These are phyloP conservation scores for Calonectria pseudoturangicola DNA, from an alignment of 2,329 filamentous ascomycete genomes.

Conservation along the genomic window DNA sequence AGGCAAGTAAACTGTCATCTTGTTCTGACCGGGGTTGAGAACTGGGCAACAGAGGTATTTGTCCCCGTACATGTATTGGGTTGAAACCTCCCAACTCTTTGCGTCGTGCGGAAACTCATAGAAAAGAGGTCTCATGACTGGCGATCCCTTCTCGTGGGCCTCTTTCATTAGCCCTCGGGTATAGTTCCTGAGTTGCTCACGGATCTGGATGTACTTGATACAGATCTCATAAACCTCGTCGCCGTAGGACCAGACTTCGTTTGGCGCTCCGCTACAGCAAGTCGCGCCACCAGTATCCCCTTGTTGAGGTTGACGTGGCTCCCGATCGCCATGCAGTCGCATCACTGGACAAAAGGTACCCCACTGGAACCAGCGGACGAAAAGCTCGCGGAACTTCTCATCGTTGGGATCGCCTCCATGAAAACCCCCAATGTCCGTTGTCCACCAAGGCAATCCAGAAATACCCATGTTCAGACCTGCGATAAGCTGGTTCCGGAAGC, in stretches of 20 bases:
- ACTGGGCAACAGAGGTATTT: slow-evolving; percentile 25
- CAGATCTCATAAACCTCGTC: slow-evolving; percentile 76
- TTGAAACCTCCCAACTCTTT: slow-evolving; percentile 73
- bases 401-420: slow-evolving; percentile 77
- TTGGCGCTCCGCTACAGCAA: slow-evolving; percentile 71
- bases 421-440: slow-evolving; percentile 82
- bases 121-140: slow-evolving; percentile 78
- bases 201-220: slow-evolving; percentile 73
- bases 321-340: slow-evolving; percentile 79
- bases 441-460: slow-evolving; percentile 80
- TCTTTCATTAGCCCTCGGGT: slow-evolving; percentile 74
- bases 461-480: slow-evolving; percentile 81
- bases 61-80: slow-evolving; percentile 78
- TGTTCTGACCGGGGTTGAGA: not conserved
- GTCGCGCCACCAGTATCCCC: slow-evolving; percentile 60
- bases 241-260: slow-evolving; percentile 81
- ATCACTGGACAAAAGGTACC: slow-evolving; percentile 81
- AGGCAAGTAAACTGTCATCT: slow-evolving; percentile 18
- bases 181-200: slow-evolving; percentile 76
- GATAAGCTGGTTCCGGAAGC: slow-evolving; percentile 75
- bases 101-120: slow-evolving; percentile 77
- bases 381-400: slow-evolving; percentile 75
- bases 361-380: slow-evolving; percentile 83
- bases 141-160: slow-evolving; percentile 75
- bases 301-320: slow-evolving; percentile 67